Conservation (phyloP, 495 filamentous ascomycete species). For the Penicillium coffeae region DNA sequence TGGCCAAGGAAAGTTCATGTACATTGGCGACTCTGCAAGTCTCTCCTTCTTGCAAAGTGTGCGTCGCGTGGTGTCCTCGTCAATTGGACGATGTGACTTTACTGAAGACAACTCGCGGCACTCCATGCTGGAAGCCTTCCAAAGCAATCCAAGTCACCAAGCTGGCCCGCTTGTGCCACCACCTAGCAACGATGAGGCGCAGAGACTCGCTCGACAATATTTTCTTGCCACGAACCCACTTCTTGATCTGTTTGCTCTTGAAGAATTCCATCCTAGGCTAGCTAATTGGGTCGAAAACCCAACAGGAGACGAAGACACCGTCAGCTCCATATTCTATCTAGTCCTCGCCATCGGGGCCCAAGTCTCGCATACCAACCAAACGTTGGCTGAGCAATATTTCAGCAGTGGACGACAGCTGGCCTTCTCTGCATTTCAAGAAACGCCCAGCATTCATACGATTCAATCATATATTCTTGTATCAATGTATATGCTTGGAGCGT, state of each 20-base stretch:
- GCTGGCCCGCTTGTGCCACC: conserved; percentile 27
- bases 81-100: conserved; percentile 61
- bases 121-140: conserved; percentile 60
- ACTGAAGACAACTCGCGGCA: conserved; percentile 66
- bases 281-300: conserved; percentile 42
- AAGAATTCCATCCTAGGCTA: conserved; percentile 33
- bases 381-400: conserved; percentile 47
- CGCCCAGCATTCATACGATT: conserved; percentile 53
- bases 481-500: conserved; percentile 57
- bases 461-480: conserved; percentile 57
- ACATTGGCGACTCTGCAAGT: conserved; percentile 70
- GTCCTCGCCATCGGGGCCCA: conserved; percentile 61
- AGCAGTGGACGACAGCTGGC: conserved; percentile 53
- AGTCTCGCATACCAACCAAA: conserved; percentile 43
- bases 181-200: conserved; percentile 33
- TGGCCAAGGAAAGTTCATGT: conserved; percentile 55
- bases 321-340: conserved; percentile 54
- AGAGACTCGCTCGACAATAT: conserved; percentile 35
- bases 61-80: conserved; percentile 66
- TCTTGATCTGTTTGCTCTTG: conserved; percentile 36
- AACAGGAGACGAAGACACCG: conserved; percentile 38
- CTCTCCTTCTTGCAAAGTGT: conserved; percentile 69
- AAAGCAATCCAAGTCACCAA: conserved; percentile 36
- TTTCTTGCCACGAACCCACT: conserved; percentile 40
- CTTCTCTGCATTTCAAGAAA: conserved; percentile 52